phyloP scores from a whole-genome alignment of 495 filamentous ascomycete species.

The Umbilicaria muhlenbergii region DNA sequence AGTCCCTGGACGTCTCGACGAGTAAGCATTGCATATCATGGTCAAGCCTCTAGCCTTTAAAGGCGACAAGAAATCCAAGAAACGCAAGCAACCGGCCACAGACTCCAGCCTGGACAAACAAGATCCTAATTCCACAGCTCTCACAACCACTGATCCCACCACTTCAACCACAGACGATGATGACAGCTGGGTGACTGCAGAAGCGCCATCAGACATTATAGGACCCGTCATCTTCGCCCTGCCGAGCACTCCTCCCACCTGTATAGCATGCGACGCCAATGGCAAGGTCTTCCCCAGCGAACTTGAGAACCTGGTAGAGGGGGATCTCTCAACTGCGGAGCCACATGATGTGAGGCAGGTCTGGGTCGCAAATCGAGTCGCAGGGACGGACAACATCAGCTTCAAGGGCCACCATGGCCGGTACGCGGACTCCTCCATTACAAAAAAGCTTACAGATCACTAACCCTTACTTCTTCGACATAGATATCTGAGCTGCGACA shows the following conservation, averaged over 20 bases:
- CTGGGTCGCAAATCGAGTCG: constrained; percentile 76
- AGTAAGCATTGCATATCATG: constrained; percentile 2
- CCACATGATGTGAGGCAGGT: constrained; percentile 92
- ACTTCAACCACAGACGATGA: constrained; percentile 36
- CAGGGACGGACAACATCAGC: constrained; percentile 63
- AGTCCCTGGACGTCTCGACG: no score
- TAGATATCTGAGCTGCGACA: constrained; percentile 69
- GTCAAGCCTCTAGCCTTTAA: constrained; percentile 84
- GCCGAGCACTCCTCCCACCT: constrained; percentile 48
- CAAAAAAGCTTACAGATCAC: neutral
- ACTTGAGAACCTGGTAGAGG: constrained; percentile 72
- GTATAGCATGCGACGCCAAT: constrained; percentile 67
- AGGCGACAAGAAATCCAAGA: constrained; percentile 90
- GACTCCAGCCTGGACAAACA: constrained; percentile 16
- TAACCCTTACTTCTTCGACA: neutral
- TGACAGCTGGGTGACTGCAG: constrained; percentile 83
- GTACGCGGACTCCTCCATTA: constrained; percentile 23
- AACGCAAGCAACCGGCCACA: constrained; percentile 47
- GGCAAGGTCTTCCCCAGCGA: constrained; percentile 68
- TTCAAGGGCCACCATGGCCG: constrained; percentile 82
- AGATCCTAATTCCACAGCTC: constrained; percentile 27
- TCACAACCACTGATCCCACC: constrained; percentile 16
- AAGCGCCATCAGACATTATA: constrained; percentile 54
- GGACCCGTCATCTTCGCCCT: constrained; percentile 74
- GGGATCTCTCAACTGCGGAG: constrained; percentile 63